A percentile compares a stretch with the other conserved stretches of the same genome.
Conservation (phyloP, 75 land plant species). For the Isoetes taiwanensis region DNA sequence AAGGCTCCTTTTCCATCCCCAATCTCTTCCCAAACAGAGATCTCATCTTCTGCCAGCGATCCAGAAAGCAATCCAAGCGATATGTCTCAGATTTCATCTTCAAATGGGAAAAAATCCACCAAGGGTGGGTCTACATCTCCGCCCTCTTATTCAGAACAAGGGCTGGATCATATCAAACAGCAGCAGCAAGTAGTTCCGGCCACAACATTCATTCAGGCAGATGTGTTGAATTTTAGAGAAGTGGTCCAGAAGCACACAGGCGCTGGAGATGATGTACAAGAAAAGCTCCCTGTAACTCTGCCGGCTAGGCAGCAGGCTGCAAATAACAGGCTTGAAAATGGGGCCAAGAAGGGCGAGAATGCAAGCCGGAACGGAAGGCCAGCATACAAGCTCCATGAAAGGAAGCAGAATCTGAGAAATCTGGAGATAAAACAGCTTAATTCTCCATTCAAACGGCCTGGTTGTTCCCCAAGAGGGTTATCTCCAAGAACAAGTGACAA, state of each 20-base stretch:
- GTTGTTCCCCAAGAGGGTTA: not conserved
- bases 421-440: not conserved
- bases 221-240: not conserved
- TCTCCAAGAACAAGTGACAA: not conserved
- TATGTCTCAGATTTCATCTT: no score
- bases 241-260: conserved; percentile 9
- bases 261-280: conserved; percentile 1
- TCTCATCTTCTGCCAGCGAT: no score
- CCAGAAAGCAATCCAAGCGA: no score
- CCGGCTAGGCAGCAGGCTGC: not conserved
- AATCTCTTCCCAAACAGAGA: no score
- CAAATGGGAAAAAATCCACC: no score
- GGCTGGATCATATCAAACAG: no score
- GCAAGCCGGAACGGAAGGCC: no score
- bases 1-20: no score
- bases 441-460: not conserved
- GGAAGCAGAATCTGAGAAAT: conserved; percentile 7
- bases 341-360: not conserved
- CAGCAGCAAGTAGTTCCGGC: conserved; percentile 4
- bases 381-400: not conserved
- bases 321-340: not conserved
- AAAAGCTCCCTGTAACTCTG: not conserved
- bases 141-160: no score
- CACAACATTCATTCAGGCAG: conserved; percentile 1
- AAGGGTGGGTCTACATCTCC: no score